Conservation (phyloP, 176 grass and related monocot species). For the Musa itinerans region DNA sequence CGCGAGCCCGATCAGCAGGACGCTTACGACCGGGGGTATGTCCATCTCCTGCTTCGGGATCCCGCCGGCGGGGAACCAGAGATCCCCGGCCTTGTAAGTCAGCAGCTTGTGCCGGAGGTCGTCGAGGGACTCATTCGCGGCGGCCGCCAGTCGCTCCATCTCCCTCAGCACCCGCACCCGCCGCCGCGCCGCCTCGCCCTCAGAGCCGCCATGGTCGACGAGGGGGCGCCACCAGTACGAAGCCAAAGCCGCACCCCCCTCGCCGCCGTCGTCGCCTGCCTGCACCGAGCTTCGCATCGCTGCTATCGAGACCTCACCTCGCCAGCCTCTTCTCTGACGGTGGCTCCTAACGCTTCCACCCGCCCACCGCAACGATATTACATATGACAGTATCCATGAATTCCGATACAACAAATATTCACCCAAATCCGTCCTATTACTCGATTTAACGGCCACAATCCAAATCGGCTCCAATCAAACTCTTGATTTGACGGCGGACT, state of each 20-base stretch:
- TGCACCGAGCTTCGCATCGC: background rate
- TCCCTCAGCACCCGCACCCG: slow-evolving; percentile 5
- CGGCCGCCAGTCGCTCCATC: slow-evolving; percentile 16
- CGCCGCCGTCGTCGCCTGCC: background rate
- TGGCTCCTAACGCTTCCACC: no score
- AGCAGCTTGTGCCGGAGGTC: slow-evolving; percentile 24
- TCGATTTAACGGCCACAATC: no score
- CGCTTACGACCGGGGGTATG: slow-evolving; percentile 10
- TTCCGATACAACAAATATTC: no score
- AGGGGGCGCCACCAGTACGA: slow-evolving; percentile 11
- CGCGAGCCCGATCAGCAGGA: slow-evolving; percentile 22
- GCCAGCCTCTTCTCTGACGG: no score
- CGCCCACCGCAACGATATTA: no score
- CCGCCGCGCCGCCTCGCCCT: background rate
- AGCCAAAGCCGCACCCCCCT: background rate
- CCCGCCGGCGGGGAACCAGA: slow-evolving; percentile 24
- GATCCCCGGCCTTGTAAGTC: slow-evolving; percentile 18
- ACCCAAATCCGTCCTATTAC: no score
- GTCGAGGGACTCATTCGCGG: slow-evolving; percentile 11
- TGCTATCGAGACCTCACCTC: no score
- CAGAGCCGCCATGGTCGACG: background rate
- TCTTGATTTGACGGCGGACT: no score
- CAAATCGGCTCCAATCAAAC: no score
- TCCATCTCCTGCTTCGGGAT: slow-evolving; percentile 23
- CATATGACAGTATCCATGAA: no score